Conservation (phyloP, 2,329 filamentous ascomycete species). For the Cytospora chrysosperma region DNA sequence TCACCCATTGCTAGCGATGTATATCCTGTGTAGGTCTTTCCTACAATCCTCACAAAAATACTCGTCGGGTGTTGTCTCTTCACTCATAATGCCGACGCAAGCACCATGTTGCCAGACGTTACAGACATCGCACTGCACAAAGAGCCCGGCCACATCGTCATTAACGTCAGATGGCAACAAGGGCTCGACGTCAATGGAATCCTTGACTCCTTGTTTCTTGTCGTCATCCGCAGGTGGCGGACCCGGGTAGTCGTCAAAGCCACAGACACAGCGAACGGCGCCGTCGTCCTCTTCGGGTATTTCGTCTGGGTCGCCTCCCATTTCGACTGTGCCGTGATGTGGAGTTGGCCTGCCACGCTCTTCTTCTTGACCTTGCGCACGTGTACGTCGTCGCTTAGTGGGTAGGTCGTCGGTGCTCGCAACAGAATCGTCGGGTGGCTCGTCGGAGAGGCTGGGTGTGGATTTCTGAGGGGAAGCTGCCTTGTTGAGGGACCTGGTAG, state of each 20-base stretch:
- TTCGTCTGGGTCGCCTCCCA: constrained; percentile 65
- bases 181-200: constrained; percentile 56
- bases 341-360: constrained; percentile 49
- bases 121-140: constrained; percentile 96
- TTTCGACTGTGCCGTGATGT: constrained; percentile 45
- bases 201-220: constrained; percentile 51
- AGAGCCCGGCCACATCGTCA: constrained; percentile 92
- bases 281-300: constrained; percentile 80
- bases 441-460: constrained; percentile 71
- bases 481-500: constrained; percentile 70
- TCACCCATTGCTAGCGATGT: constrained; percentile 80
- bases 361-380: constrained; percentile 59
- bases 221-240: constrained; percentile 64
- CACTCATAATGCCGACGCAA: constrained; percentile 95
- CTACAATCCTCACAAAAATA: constrained; percentile 97
- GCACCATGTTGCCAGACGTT: constrained; percentile 99
- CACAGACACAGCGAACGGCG: constrained; percentile 92
- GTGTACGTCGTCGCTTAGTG: constrained; percentile 75
- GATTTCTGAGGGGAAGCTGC: constrained; percentile 73
- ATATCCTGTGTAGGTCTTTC: constrained; percentile 85
- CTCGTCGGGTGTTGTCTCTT: constrained; percentile 88
- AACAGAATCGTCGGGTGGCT: constrained; percentile 61
- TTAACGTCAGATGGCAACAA: constrained; percentile 60
- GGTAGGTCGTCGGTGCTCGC: constrained; percentile 60
- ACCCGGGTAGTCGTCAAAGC: constrained; percentile 91